Evolutionary conservation across 805 yeast genomes (phyloP), one percentile per base, ranked within the genome.

Genomic region (Wickerhamiella occidentalis): DNA sequence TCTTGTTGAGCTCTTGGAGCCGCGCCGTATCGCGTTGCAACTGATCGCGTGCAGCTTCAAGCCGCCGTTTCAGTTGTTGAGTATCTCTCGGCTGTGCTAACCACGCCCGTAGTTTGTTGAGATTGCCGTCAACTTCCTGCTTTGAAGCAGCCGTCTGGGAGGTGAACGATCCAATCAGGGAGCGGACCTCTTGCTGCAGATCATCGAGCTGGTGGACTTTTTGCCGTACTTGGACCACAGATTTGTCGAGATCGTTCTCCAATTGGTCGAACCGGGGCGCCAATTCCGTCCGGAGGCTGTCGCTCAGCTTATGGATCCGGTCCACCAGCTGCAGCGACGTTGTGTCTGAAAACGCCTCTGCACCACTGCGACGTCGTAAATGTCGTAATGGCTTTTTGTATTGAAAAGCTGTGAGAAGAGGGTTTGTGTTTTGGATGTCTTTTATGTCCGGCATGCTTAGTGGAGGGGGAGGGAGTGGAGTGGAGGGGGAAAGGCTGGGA

Each of bases 251-350:
- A 38, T 47, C 36, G 15, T 51, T 46, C 26, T 59, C 62, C 21
- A 57, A 37, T 9, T 51, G 53, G 30, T 41, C 52, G 37, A 52
- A 55, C 11, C 48, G 41, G 5, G 88, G 88, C 58, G 78, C 78
- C 22, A 65, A 58, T n/a, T 69, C 55, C 0, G 79, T 59, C 49
- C 79, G 69, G 1, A 71, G 65, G 17, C 75, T 51, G 58, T 86
- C 69, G 23, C 76, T 56, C 5, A 76, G 54, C 52, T 82, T 68
- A 55, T 80, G 82, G 53, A 75, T 66, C 5, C 68, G 67, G 84
- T 85, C 80, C 7, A 82, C 64, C 0, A 73, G 74, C 29, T 43
- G 38, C 13, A 30, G 9, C 2, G 38, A 33, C 17, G 36, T 73
- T 72, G 6, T 70, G 54, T 64, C 37, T 12, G 38, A 17, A 11